Percentiles rank a stretch among this genome's conserved stretches.
Conservation (phyloP, 768 basidiomycete species). For the Tulasnella calospora region DNA sequence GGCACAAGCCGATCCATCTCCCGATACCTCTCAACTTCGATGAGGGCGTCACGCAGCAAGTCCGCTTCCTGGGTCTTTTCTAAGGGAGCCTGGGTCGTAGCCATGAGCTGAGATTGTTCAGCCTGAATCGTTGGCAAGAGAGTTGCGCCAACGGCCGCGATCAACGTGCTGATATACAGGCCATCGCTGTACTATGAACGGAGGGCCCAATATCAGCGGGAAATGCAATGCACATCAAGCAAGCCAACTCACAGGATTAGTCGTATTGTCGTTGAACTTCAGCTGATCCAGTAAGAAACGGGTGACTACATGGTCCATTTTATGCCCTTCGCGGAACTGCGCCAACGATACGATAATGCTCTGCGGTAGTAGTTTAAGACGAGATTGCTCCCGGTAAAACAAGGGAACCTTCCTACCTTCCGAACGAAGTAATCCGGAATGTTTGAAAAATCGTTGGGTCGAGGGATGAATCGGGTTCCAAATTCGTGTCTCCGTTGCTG, state of each 20-base stretch:
- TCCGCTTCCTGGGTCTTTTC: constrained; percentile 64
- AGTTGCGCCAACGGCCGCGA: constrained; percentile 74
- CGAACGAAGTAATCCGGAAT: constrained; percentile 90
- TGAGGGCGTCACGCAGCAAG: constrained; percentile 65
- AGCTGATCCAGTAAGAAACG: constrained; percentile 87
- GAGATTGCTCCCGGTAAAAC: background rate
- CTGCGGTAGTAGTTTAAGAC: constrained; percentile 39
- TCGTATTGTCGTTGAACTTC: constrained; percentile 92
- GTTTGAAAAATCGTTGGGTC: constrained; percentile 91
- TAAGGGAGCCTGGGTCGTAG: constrained; percentile 60
- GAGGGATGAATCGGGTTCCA: constrained; percentile 82
- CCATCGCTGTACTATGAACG: constrained; percentile 75
- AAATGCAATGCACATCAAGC: background rate
- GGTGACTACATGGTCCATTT: constrained; percentile 73
- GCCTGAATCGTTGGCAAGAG: constrained; percentile 71
- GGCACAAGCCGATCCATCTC: constrained; percentile 94
- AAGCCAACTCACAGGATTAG: constrained; percentile 62
- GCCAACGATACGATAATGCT: constrained; percentile 77
- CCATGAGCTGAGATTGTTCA: constrained; percentile 71
- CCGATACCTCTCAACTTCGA: constrained; percentile 85
- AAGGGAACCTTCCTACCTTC: constrained; percentile 53
- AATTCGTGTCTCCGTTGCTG: constrained; percentile 78
- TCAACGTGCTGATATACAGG: constrained; percentile 80
- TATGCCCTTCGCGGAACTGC: constrained; percentile 77
- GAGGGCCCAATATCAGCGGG: background rate